phyloP scores from a whole-genome alignment of 2,329 filamentous ascomycete species.

The Penicillium italicum region DNA sequence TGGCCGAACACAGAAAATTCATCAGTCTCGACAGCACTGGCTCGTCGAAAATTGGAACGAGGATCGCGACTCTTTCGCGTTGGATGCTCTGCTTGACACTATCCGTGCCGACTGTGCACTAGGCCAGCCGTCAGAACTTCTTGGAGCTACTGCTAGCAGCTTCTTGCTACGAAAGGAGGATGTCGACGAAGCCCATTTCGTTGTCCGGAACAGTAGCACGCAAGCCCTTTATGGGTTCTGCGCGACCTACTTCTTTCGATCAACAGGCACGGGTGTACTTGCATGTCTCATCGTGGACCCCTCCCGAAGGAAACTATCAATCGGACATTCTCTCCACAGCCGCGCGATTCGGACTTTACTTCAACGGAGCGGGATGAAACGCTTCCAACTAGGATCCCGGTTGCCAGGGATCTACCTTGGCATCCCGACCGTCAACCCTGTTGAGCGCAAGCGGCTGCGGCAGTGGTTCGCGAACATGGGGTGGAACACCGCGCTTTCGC shows the following conservation, averaged over 20 bases:
- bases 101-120: slow-evolving; percentile 61
- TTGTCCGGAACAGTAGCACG: slow-evolving; percentile 90
- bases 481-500: slow-evolving; percentile 70
- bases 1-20: slow-evolving; percentile 78
- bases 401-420: slow-evolving; percentile 85
- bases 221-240: slow-evolving; percentile 89
- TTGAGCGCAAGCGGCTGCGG: slow-evolving; percentile 59
- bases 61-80: slow-evolving; percentile 67
- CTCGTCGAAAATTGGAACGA: slow-evolving; percentile 85
- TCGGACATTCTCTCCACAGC: slow-evolving; percentile 84
- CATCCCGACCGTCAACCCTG: slow-evolving; percentile 65
- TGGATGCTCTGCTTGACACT: slow-evolving; percentile 71
- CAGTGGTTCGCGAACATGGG: slow-evolving; percentile 87
- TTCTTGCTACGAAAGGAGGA: slow-evolving; percentile 70
- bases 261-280: slow-evolving; percentile 69
- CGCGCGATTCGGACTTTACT: slow-evolving; percentile 73
- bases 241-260: slow-evolving; percentile 75
- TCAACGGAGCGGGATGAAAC: slow-evolving; percentile 68
- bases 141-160: slow-evolving; percentile 65
- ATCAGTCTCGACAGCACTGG: slow-evolving; percentile 92
- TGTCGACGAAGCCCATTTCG: slow-evolving; percentile 79
- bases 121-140: slow-evolving; percentile 65
- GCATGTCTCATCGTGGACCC: slow-evolving; percentile 90
- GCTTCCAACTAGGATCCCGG: slow-evolving; percentile 74
- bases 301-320: slow-evolving; percentile 76